Evolutionary conservation across 371 early-diverging fungal species (phyloP).

Genomic region (Synchytrium microbalum): DNA sequence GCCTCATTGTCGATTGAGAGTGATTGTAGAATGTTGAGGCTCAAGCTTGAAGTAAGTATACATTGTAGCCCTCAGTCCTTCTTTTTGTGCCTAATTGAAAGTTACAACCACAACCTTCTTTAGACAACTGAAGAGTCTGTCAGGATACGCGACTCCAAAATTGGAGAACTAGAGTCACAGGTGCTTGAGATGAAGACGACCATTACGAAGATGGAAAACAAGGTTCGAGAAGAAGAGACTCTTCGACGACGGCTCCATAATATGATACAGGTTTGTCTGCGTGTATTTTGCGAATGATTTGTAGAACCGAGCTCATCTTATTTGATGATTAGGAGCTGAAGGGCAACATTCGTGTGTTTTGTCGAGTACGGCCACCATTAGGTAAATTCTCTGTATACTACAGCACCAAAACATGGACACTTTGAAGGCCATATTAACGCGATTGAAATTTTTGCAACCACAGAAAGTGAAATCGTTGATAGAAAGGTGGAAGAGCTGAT

Average conservation of each 20-base stretch:
- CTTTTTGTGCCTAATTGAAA: not conserved
- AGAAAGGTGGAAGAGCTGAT: conserved; percentile 47
- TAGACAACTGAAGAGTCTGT: conserved; percentile 40
- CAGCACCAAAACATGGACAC: no score
- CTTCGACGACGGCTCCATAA: conserved; percentile 79
- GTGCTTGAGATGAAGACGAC: conserved; percentile 21
- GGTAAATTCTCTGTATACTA: conserved; percentile 13
- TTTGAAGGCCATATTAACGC: no score
- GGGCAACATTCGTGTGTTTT: conserved; percentile 97
- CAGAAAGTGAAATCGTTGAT: conserved; percentile 34
- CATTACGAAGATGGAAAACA: conserved; percentile 48
- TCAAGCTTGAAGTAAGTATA: conserved; percentile 43
- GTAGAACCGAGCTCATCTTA: not conserved
- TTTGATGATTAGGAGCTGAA: conserved; percentile 86
- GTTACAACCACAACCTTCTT: not conserved
- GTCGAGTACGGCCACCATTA: conserved; percentile 81
- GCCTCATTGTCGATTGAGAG: conserved; percentile 14
- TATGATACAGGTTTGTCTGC: conserved; percentile 52
- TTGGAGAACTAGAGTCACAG: conserved; percentile 6
- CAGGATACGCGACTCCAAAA: conserved; percentile 33
- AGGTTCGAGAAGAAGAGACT: conserved; percentile 67
- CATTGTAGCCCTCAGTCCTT: no score
- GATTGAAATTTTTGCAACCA: conserved; percentile 20
- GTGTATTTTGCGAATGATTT: conserved; percentile 4
- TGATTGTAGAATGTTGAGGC: conserved; percentile 15